Evolutionary conservation across 2,329 filamentous ascomycete species (phyloP).

Genomic region (Didymella lethalis): DNA sequence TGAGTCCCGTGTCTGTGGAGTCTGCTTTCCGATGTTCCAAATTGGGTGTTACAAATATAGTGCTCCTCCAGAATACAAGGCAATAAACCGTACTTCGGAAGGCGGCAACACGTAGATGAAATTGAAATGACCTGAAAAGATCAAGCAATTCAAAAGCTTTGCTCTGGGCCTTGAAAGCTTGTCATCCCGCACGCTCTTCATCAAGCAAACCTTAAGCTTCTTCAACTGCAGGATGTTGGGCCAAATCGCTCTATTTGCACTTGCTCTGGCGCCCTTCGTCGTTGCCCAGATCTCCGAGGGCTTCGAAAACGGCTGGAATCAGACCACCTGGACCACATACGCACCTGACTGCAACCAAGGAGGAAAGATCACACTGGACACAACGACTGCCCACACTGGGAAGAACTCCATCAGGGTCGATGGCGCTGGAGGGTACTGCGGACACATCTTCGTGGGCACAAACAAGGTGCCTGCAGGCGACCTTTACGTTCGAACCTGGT

Average conservation of each 20-base stretch:
- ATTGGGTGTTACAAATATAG: constrained; percentile 18
- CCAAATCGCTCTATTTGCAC: constrained; percentile 55
- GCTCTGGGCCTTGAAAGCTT: constrained; percentile 4
- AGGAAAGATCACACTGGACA: constrained; percentile 65
- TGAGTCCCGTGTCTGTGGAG: not conserved
- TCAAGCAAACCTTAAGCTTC: not conserved
- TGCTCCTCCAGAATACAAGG: not conserved
- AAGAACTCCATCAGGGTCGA: constrained; percentile 79
- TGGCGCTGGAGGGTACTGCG: constrained; percentile 65
- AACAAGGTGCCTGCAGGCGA: constrained; percentile 64
- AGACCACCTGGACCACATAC: constrained; percentile 66
- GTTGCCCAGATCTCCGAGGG: constrained; percentile 63
- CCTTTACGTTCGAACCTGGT: constrained; percentile 63
- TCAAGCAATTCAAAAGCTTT: constrained; percentile 19
- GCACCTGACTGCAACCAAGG: constrained; percentile 68
- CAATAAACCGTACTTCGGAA: constrained; percentile 13
- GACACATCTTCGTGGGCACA: constrained; percentile 68
- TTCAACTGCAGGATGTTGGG: constrained; percentile 51
- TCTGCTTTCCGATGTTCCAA: constrained; percentile 13
- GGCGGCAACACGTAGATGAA: constrained; percentile 8
- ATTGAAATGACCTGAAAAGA: not conserved
- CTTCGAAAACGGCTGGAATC: constrained; percentile 67
- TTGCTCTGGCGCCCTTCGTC: constrained; percentile 56
- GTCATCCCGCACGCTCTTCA: not conserved
- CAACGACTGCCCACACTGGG: constrained; percentile 60